Conservation (phyloP, 192 early-diverging fungal species). For the Phycomyces nitens region DNA sequence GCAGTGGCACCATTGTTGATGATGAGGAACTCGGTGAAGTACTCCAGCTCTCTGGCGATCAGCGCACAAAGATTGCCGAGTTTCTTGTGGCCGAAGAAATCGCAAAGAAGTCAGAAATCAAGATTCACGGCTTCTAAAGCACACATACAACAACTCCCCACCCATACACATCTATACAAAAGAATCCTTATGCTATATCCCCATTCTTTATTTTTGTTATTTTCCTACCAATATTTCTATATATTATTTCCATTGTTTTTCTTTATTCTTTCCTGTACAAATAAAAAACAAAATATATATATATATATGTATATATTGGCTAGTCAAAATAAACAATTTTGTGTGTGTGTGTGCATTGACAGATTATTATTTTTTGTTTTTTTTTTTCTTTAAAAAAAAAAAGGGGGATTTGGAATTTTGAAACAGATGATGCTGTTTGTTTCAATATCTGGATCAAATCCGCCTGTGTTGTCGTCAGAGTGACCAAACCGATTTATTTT, state of each 20-base stretch:
- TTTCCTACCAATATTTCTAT: neutral
- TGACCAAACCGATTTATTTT: too few relatives aligned
- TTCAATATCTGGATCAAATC: neutral
- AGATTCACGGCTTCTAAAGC: constrained; percentile 92
- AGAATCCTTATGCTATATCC: neutral
- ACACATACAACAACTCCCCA: too few relatives aligned
- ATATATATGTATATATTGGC: too few relatives aligned
- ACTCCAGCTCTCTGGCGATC: constrained; percentile 94
- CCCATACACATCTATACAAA: neutral
- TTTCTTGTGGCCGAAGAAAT: constrained; percentile 74
- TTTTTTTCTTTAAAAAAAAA: neutral
- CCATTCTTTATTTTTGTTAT: neutral
- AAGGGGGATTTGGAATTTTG: neutral
- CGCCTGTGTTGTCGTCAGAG: too few relatives aligned
- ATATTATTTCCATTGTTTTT: neutral
- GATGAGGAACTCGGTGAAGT: constrained; percentile 89
- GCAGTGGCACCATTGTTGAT: constrained; percentile 89
- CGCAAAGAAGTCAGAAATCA: constrained; percentile 73
- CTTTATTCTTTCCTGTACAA: neutral
- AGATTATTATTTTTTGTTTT: neutral
- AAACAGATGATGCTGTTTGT: neutral
- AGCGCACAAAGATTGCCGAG: constrained; percentile 73
- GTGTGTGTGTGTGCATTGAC: too few relatives aligned
- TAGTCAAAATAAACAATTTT: too few relatives aligned
- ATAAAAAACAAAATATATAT: too few relatives aligned